These are phyloP conservation scores for Solanum paucissectum DNA, from an alignment of 257 asterid genomes.

Conservation along the genomic window DNA sequence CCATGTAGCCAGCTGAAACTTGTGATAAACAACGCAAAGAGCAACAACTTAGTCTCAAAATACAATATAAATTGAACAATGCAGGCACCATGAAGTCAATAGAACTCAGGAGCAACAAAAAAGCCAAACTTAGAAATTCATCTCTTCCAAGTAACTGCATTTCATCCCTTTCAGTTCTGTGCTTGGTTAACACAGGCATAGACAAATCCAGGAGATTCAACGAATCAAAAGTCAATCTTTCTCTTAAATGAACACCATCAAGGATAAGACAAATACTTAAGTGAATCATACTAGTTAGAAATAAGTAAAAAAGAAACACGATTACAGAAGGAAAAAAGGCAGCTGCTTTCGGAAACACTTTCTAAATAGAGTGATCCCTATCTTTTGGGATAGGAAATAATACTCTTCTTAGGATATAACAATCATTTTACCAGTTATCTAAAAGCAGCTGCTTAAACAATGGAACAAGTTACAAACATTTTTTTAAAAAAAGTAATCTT, in stretches of 20 bases:
- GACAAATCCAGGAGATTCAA: background rate
- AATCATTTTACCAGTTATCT: background rate
- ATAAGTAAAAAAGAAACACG: background rate
- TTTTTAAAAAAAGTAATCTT: background rate
- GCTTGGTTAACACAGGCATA: background rate
- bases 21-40: background rate
- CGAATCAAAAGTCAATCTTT: background rate
- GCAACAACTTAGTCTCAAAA: background rate
- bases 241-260: background rate
- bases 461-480: background rate
- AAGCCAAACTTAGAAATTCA: background rate
- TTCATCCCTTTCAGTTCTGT: background rate
- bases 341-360: background rate
- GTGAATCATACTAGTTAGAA: background rate
- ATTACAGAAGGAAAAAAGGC: background rate
- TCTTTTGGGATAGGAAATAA: background rate
- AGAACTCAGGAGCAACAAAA: background rate
- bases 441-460: background rate
- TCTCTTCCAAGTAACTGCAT: background rate
- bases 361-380: background rate
- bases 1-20: conserved; percentile 27
- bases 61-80: background rate
- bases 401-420: background rate
- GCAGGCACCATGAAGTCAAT: background rate
- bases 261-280: background rate